Base-by-base conservation (phyloP, 2,329 filamentous ascomycete genomes). In the Botrytis tulipae region DNA sequence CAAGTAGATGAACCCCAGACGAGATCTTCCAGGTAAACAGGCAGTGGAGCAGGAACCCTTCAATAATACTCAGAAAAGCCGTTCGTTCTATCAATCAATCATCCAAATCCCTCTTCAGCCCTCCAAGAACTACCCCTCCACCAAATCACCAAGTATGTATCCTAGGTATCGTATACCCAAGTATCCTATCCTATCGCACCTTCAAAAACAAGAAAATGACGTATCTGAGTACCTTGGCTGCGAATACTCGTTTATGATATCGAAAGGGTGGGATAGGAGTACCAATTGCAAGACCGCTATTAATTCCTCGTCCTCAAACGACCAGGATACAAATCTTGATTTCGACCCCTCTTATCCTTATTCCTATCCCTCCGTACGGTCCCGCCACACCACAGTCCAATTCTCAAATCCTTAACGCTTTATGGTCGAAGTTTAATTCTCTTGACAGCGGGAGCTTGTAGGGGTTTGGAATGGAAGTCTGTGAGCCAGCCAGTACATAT, bases 301-400 rank as follows among this genome's bases (percentile, higher is more conserved):
- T 4, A n/a, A 42, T 44, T 63, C 37, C 37, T 62, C 60, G 37
- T 29, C 60, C 1, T 37, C 60, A 20, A 25, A 59, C 40, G 42
- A 63, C 68, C 20, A 51, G 69, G 69, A 44, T 61, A 40, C 16
- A 44, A 40, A 63, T 40, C 69, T 51, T 63, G 69, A 63, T 71
- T 63, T 48, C n/a, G 22, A 12, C 29, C 35, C 60, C 37, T 44
- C 16, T 20, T 42, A 42, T 18, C 37, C 37, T 40, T 63, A 63
- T 29, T 40, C 8, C 65, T 25, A 54, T 29, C 65, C 9, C 46
- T 66, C 14, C 29, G 42, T 48, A 29, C 51, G n/a, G 29, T 32
- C 51, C 14, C n/a, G 16, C 51, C 51, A 32, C n/a, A 4, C 51
- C 51, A 16, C n/a, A 57, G 12, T 9, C 60, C 37, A 37, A 61